Evolutionary conservation across 495 filamentous ascomycete species (phyloP).

Genomic region (Podospora comata): DNA sequence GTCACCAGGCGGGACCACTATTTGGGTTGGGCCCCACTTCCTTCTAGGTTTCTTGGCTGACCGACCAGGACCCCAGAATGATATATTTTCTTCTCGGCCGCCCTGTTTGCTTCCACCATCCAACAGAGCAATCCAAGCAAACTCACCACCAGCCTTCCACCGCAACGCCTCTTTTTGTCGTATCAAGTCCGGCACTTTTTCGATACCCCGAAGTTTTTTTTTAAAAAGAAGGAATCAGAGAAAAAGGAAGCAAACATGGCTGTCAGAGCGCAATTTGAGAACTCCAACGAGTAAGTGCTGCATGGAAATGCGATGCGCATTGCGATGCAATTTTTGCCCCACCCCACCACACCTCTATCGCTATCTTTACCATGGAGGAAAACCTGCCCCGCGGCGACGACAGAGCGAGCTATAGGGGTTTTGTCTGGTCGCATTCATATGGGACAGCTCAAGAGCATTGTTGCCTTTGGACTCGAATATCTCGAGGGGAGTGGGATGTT

Average conservation of each 20-base stretch:
- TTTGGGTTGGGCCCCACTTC: not conserved
- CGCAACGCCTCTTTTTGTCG: not conserved
- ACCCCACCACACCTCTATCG: slow-evolving; percentile 16
- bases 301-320: slow-evolving; percentile 32
- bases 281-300: slow-evolving; percentile 82
- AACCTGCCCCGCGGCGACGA: not conserved
- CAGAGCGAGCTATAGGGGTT: not conserved
- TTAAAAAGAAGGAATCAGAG: not conserved
- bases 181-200: not conserved
- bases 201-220: not conserved
- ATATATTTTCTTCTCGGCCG: slow-evolving; percentile 6
- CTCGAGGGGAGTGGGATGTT: not conserved
- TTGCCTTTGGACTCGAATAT: not conserved
- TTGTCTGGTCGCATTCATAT: not conserved
- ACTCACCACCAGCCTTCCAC: not conserved
- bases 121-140: slow-evolving; percentile 13
- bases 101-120: slow-evolving; percentile 9
- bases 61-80: not conserved
- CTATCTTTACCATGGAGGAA: not conserved
- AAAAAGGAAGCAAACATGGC: slow-evolving; percentile 52
- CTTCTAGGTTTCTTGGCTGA: not conserved
- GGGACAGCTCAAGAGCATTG: not conserved
- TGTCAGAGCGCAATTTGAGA: slow-evolving; percentile 90
- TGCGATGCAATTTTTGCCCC: not conserved
- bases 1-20: not conserved